Base-by-base conservation (phyloP, 495 filamentous ascomycete species). In the Penicillium taxi region DNA sequence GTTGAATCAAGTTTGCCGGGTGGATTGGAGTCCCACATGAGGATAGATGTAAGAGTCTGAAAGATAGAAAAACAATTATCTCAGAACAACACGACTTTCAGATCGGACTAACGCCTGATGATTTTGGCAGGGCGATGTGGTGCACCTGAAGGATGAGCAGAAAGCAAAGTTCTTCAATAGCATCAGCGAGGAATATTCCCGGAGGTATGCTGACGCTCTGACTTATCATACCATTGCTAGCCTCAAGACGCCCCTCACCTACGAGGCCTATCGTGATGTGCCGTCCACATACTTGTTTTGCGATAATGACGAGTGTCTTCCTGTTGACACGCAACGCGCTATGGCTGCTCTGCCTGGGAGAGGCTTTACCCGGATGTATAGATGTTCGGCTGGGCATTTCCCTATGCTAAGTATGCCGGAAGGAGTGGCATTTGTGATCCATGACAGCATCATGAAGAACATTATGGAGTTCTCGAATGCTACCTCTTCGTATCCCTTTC, bases 351-450 rank as follows among this genome's bases (percentile, higher is more conserved):
- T 18, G 13, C 19, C 37, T 2, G 32, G 15, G 12, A 27, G 20
- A 20, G 27, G 21, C 1, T n/a, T 33, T 9, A 16, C n/a, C n/a
- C 28, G 12, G 31, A 16, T 4, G 29, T 27, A 9, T 15, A 36
- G 26, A 21, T 41, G 42, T 17, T 21, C 24, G 2, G 16, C 21
- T 3, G 37, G 30, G 1, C 22, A 45, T 16, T 26, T 13, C 6
- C 18, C 16, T 15, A 40, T 45, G 37, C 15, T 45, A 8, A 32
- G 17, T 32, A n/a, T n/a, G 12, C 42, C 37, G 21, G 13, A 41
- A 6, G 19, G 8, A 11, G 31, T 41, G 26, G 37, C 27, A 2
- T 37, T 32, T 32, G 26, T 35, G 11, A 25, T 45, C 20, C 14
- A 36, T 9, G 32, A 26, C n/a, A 18, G 27, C 20, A 27, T 23